Evolutionary conservation across 805 yeast species (phyloP).

Genomic region (Naumovozyma baii): DNA sequence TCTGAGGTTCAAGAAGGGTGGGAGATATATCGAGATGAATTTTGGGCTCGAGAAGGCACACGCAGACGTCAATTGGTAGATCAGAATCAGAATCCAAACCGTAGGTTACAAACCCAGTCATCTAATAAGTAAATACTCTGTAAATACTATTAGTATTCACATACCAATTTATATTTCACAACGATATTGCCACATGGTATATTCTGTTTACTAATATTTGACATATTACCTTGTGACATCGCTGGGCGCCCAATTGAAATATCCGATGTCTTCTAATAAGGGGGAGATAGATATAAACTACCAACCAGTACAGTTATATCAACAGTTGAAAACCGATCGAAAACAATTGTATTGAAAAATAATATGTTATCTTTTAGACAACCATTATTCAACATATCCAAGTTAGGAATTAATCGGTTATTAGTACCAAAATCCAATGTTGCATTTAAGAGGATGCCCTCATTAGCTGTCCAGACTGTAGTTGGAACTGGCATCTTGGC

Average conservation of each 20-base stretch:
- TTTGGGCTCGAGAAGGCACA: constrained; percentile 79
- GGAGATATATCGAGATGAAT: constrained; percentile 89
- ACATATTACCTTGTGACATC: background rate
- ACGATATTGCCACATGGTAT: background rate
- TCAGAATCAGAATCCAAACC: background rate
- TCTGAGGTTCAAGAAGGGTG: constrained; percentile 84
- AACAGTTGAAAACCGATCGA: too few relatives aligned
- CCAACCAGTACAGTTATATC: too few relatives aligned
- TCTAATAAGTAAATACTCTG: background rate
- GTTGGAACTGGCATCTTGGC: background rate
- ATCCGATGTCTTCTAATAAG: background rate
- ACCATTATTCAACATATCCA: background rate
- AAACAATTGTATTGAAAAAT: too few relatives aligned
- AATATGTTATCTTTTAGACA: background rate
- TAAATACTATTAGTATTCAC: background rate
- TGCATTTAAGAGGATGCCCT: too few relatives aligned
- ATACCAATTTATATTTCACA: background rate
- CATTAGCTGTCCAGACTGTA: background rate
- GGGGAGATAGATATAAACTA: too few relatives aligned
- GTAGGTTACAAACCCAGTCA: background rate
- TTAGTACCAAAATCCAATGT: too few relatives aligned
- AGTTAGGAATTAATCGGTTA: background rate
- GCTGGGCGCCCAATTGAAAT: background rate
- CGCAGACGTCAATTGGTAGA: constrained; percentile 37
- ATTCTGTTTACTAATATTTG: background rate